Conservation (phyloP, 2,329 filamentous ascomycete species). For the Arthroderma uncinatum region DNA sequence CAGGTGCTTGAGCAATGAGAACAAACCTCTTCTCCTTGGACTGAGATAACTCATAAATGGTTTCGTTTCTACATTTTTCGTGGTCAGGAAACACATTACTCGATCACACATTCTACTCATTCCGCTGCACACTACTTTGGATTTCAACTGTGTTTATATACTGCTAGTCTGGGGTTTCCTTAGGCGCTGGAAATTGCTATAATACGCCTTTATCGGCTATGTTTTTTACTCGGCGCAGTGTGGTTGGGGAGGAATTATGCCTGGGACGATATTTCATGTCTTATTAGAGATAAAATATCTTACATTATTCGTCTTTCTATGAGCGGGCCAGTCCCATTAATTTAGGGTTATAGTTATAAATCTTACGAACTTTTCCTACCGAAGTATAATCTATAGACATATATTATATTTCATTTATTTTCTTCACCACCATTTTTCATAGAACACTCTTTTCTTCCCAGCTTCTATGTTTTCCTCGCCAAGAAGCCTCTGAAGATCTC, state of each 20-base stretch:
- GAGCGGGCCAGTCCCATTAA: not conserved
- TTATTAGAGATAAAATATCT: not conserved
- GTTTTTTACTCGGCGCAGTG: not conserved
- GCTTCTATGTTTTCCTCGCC: too few relatives aligned
- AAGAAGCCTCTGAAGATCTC: slow-evolving; percentile 8
- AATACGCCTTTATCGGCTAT: not conserved
- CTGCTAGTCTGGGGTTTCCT: not conserved
- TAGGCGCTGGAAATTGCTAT: not conserved
- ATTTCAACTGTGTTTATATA: too few relatives aligned
- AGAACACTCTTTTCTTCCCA: not conserved
- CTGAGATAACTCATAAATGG: not conserved
- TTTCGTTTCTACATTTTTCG: not conserved
- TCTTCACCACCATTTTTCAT: not conserved
- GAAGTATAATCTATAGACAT: not conserved
- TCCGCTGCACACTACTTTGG: not conserved
- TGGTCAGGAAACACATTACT: not conserved
- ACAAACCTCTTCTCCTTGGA: not conserved
- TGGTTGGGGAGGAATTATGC: not conserved
- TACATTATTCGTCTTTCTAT: not conserved
- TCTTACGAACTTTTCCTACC: too few relatives aligned
- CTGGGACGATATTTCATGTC: not conserved
- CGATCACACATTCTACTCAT: not conserved
- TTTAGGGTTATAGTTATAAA: not conserved
- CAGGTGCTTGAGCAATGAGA: not conserved
- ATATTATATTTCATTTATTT: not conserved